Base-by-base conservation (phyloP, 1,284 basidiomycete genomes). In the Chalciporus piperatoides region DNA sequence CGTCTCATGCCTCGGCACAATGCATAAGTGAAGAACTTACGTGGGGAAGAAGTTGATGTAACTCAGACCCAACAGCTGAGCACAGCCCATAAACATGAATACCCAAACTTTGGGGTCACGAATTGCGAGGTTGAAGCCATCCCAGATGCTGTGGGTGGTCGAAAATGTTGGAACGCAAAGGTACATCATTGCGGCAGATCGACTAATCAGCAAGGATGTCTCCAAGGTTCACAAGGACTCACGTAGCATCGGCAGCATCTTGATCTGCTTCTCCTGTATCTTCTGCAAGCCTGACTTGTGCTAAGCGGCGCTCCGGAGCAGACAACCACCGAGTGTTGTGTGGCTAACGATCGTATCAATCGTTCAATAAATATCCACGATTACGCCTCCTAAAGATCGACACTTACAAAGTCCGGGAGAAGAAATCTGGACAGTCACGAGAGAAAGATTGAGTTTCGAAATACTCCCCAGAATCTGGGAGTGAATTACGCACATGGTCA, bases 21-120 rank as follows among this genome's bases (percentile, higher is more conserved):
- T n/a, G 12, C 2, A 25, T 17, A 47, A 38, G n/a, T 14, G 4
- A 14, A 27, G 17, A 4, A 68, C 75, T 46, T 56, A 82, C 80
- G 83, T 85, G 12, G 82, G 82, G 70, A 87, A 90, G 72, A 86
- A 90, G 56, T 83, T 80, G 46, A 84, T 80, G 63, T 86, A 89
- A 40, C 82, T 84, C 24, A 86, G 68, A 0, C 85, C 84, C 10
- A 89, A 60, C 8, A 80, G 62, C 53, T 79, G 77, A 0, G 75
- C 62, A 27, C 72, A 76, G 3, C 65, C 65, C 73, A 82, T 77
- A 10, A 85, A 35, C 40, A 80, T 71, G 55, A 90, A 82, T 17
- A 87, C 62, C 21, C 65, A 68, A 1, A 86, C 79, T 60, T 84
- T 82, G 17, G 75, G 72, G 58, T 90, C 86, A 49, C 73, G 78